Evolutionary conservation across 768 basidiomycete genomes (phyloP).

Genomic region (Tricholoma bakamatsutake): DNA sequence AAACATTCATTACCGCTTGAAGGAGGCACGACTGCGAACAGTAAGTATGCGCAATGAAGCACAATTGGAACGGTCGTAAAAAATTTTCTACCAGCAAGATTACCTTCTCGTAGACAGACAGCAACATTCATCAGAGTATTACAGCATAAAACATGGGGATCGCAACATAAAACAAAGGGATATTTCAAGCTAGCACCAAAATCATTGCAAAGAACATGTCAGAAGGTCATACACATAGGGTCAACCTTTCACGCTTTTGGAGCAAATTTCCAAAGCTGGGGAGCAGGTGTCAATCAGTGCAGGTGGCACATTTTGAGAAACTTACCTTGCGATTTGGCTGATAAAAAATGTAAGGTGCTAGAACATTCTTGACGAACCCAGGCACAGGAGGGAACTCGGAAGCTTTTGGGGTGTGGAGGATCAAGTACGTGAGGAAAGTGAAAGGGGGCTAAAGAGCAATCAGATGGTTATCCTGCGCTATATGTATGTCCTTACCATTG

Average conservation of each 20-base stretch:
- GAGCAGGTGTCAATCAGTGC: background rate
- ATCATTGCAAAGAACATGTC: background rate
- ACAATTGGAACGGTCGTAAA: too few species aligned
- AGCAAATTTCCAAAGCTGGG: conserved; percentile 9
- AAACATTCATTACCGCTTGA: too few species aligned
- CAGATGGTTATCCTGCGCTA: background rate
- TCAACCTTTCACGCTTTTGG: conserved; percentile 2
- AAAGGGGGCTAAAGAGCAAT: conserved; percentile 4
- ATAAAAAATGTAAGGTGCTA: conserved; percentile 14
- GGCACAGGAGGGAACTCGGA: conserved; percentile 14
- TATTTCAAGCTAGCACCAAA: too few species aligned
- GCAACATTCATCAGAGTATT: too few species aligned
- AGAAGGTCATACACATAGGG: background rate
- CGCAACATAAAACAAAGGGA: too few species aligned
- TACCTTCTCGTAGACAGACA: too few species aligned
- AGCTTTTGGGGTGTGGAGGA: conserved; percentile 12
- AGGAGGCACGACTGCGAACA: too few species aligned
- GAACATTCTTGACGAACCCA: conserved; percentile 10
- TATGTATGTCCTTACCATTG: conserved; percentile 9
- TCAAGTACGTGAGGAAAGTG: conserved; percentile 14
- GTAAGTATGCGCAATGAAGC: too few species aligned
- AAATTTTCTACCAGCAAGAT: too few species aligned
- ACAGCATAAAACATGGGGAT: background rate
- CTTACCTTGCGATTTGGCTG: conserved; percentile 12
- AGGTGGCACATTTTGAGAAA: background rate